Evolutionary conservation across 2,329 filamentous ascomycete genomes (phyloP), one percentile per base, ranked within the genome.

Genomic region (Aureobasidium uvarum): DNA sequence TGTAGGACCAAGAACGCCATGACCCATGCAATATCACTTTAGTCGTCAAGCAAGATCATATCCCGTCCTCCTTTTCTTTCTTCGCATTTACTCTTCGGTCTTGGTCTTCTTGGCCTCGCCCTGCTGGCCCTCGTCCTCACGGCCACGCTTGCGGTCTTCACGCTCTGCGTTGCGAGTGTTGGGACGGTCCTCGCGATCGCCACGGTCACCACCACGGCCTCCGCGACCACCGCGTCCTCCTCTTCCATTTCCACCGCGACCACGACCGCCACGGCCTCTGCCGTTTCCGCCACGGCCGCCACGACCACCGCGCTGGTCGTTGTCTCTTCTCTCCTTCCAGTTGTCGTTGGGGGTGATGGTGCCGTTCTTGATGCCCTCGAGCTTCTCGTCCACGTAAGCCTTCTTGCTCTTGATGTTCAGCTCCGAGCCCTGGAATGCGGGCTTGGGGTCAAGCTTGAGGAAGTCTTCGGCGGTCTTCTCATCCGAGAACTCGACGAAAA

Each of bases 401-500:
- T 86, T 85, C 87, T 99, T 99, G 78, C 86, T 88, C 86, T 91
- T 93, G 80, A 95, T 88, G 75, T 87, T 80, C 60, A 98, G 83
- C 39, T 91, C 58, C 52, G 68, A 54, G 60, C 84, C 92, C 77
- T 96, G 88, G 87, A 88, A 99, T 76, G 88, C 86, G 67, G 95
- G 95, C 77, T 89, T 88, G 23, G 91, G 88, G 64, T 96, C 89
- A 46, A 92, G 80, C 16, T 81, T 86, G 67, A 97, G 80, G 79
- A 99, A 99, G 66, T 87, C 86, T 76, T 92, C 84, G 72, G 91
- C 88, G 25, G 86, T 84, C 70, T 96, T 91, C 73, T 92, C 89
- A 58, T 86, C 85, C 68, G 86, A 84, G 77, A 98, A 99, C 78
- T 97, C 94, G 70, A 96, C 91, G 75, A 97, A 98, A 66, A 96